Base-by-base conservation (phyloP, 164 flowering plant species). In the Hamamelis virginiana region DNA sequence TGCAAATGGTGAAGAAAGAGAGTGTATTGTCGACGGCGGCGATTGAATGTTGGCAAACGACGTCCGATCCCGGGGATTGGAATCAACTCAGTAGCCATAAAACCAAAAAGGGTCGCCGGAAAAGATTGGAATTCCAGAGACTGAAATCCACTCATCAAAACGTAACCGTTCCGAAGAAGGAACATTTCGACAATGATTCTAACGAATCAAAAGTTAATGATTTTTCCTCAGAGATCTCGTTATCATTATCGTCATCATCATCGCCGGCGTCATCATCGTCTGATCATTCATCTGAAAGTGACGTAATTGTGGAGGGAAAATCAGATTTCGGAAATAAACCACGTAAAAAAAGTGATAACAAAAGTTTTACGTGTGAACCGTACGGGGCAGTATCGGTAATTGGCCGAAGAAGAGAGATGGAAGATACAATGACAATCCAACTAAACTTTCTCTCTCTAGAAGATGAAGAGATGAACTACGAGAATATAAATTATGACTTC, bases 391-490 rank as follows among this genome's bases (percentile, higher is more conserved):
- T 84, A 19, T 87, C 91, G 16, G 71, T 85, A 59, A 86, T 88
- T 9, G 98, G 98, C 1, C 55, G 91, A 66, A 73, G 95, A 71
- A 84, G 86, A 61, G 93, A 85, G 72, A 92, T 92, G 98, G 96
- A 92, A 74, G 98, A 92, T 47, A 82, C 90, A 9, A 89, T 89
- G 69, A 78, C 78, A 23, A 83, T 77, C 66, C 80, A 81, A 70
- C 59, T 75, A 21, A 86, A 83, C 64, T 81, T 86, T 16, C 41
- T 33, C 2, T 2, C 41, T 6, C 41, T 33, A 33, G 41, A 2
- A 33, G 41, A 2, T 33, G 41, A 33, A 33, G 41, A 33, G 41
- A 33, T 33, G 41, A 33, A 6, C 6, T 33, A 33, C 6, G 21
- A 45, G 18, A 67, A 56, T 4, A n/a, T n/a, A n/a, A 45, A 67